A percentile compares a stretch with the other conserved stretches of the same genome.
Evolutionary conservation across 106 monocot genomes (phyloP).

Genomic region (Dactylorhiza incarnata): DNA sequence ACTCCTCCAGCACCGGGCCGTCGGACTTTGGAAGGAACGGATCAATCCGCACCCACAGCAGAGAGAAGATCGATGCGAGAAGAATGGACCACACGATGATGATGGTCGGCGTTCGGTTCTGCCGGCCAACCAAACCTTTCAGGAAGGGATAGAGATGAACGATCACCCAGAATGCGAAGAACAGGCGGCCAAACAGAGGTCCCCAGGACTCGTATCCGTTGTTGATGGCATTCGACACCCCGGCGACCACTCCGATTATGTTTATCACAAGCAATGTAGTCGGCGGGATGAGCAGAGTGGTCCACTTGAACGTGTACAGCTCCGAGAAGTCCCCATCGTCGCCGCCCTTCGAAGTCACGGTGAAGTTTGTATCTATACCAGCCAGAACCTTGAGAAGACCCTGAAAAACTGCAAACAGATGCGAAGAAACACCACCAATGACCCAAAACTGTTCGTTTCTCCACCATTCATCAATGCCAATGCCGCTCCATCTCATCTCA

Average conservation of each 20-base stretch:
- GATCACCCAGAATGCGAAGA: constrained; percentile 85
- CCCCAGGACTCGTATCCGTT: constrained; percentile 89
- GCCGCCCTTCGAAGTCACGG: constrained; percentile 60
- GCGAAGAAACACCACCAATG: constrained; percentile 72
- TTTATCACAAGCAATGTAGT: constrained; percentile 65
- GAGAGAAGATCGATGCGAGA: constrained; percentile 74
- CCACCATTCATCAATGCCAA: constrained; percentile 54
- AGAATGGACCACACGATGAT: constrained; percentile 87
- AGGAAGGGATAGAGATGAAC: constrained; percentile 81
- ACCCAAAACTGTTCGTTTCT: constrained; percentile 74
- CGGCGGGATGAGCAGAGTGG: constrained; percentile 75
- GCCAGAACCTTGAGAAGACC: constrained; percentile 73
- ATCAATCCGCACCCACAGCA: constrained; percentile 69
- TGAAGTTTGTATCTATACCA: constrained; percentile 79
- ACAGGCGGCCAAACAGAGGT: constrained; percentile 64
- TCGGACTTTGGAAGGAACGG: constrained; percentile 64
- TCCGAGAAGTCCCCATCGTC: constrained; percentile 68
- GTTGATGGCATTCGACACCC: constrained; percentile 79
- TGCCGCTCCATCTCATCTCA: constrained; percentile 58
- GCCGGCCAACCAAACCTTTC: constrained; percentile 70
- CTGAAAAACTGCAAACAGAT: constrained; percentile 70
- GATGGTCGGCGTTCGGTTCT: constrained; percentile 72
- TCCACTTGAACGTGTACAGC: constrained; percentile 78
- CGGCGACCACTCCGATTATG: constrained; percentile 69
- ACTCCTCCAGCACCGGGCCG: constrained; percentile 68